A percentile compares a stretch with the other conserved stretches of the same genome.
Evolutionary conservation across 2,329 filamentous ascomycete species (phyloP).

Genomic region (Ascocoryne sarcoides): DNA sequence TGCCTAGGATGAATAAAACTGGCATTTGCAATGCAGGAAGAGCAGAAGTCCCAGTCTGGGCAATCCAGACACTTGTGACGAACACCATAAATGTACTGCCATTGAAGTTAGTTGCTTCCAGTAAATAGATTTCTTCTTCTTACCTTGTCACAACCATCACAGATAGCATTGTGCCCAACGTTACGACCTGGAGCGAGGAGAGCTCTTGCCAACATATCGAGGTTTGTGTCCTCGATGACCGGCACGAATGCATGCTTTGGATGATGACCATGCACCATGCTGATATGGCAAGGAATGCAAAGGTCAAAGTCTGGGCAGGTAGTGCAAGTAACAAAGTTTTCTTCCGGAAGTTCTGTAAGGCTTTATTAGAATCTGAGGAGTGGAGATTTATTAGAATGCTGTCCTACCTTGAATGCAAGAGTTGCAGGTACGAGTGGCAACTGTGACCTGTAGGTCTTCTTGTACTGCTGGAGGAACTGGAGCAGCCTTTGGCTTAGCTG

Average conservation of each 20-base stretch:
- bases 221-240: slow-evolving; percentile 51
- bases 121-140: not conserved
- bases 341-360: slow-evolving; percentile 49
- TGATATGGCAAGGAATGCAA: slow-evolving; percentile 72
- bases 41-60: slow-evolving; percentile 96
- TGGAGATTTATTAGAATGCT: slow-evolving; percentile 2
- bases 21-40: slow-evolving; percentile 60
- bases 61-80: slow-evolving; percentile 96
- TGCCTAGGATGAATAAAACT: slow-evolving; percentile 67
- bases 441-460: slow-evolving; percentile 15
- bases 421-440: slow-evolving; percentile 46
- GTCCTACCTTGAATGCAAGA: slow-evolving; percentile 52
- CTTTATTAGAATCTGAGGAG: not conserved
- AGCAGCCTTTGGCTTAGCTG: slow-evolving; percentile 11
- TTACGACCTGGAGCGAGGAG: slow-evolving; percentile 75
- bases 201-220: slow-evolving; percentile 52
- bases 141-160: slow-evolving; percentile 82
- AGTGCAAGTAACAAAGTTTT: slow-evolving; percentile 76
- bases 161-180: slow-evolving; percentile 76
- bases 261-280: slow-evolving; percentile 78
- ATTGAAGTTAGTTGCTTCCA: not conserved
- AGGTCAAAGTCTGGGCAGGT: slow-evolving; percentile 87
- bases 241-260: slow-evolving; percentile 74
- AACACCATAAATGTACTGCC: slow-evolving; percentile 67
- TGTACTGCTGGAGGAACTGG: slow-evolving; percentile 14